phyloP scores from a whole-genome alignment of 805 yeast species.

The Lipomyces mesembrius region DNA sequence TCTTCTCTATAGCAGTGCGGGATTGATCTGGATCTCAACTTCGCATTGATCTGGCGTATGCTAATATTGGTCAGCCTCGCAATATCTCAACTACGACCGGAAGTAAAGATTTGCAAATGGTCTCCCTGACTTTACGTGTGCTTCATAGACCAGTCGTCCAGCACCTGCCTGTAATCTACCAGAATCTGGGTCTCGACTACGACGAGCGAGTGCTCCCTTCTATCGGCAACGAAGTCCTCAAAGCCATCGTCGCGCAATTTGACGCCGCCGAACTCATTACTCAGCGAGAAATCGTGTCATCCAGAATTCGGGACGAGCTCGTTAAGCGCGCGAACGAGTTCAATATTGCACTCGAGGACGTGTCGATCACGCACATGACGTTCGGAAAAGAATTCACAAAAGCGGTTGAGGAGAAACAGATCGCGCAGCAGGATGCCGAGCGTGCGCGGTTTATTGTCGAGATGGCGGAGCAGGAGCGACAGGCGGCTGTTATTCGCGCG shows the following conservation, averaged over 20 bases:
- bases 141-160: constrained; percentile 90
- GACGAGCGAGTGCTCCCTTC: constrained; percentile 94
- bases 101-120: constrained; percentile 95
- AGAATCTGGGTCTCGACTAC: constrained; percentile 87
- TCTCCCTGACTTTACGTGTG: constrained; percentile 87
- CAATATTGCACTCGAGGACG: constrained; percentile 91
- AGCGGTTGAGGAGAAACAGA: constrained; percentile 98
- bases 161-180: constrained; percentile 84
- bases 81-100: constrained; percentile 94
- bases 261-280: constrained; percentile 97
- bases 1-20: not conserved
- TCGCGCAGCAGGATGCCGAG: constrained; percentile 99
- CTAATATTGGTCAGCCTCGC: constrained; percentile 58
- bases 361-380: constrained; percentile 95
- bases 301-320: constrained; percentile 84
- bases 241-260: constrained; percentile 88
- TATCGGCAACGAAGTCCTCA: constrained; percentile 88
- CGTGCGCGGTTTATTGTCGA: constrained; percentile 92
- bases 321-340: constrained; percentile 83
- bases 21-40: not conserved
- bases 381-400: constrained; percentile 96
- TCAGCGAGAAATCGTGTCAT: constrained; percentile 92
- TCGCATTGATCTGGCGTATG: not conserved
- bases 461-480: constrained; percentile 96
- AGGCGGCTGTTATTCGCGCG: constrained; percentile 92